Conservation (phyloP, 106 monocot species). For the Vanilla planifolia region DNA sequence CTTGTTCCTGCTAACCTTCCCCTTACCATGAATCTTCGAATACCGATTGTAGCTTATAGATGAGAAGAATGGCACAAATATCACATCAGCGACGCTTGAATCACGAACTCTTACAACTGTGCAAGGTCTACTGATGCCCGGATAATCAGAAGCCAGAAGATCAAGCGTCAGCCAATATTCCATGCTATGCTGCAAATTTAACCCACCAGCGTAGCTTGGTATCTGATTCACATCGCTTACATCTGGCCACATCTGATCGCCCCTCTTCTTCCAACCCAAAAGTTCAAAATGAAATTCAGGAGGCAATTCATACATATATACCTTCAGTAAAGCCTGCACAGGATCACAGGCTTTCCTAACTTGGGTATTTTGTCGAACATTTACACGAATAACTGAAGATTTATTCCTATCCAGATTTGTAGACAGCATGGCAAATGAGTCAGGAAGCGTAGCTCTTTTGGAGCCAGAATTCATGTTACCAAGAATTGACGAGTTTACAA, state of each 20-base stretch:
- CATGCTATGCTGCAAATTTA: conserved; percentile 85
- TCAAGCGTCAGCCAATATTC: conserved; percentile 95
- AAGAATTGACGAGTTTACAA: conserved; percentile 8
- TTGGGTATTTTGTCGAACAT: conserved; percentile 6
- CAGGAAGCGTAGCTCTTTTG: not conserved
- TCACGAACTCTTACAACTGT: conserved; percentile 46
- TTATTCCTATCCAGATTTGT: not conserved
- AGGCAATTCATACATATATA: conserved; percentile 69
- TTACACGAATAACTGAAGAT: not conserved
- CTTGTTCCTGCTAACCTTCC: conserved; percentile 34
- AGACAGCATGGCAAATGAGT: not conserved
- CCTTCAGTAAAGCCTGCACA: conserved; percentile 26
- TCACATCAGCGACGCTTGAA: conserved; percentile 52
- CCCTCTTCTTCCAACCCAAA: conserved; percentile 35
- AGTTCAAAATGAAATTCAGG: conserved; percentile 59
- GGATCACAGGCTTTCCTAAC: conserved; percentile 7
- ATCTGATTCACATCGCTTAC: conserved; percentile 18
- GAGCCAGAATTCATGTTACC: not conserved
- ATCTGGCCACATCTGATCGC: conserved; percentile 42
- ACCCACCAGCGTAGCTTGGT: conserved; percentile 73
- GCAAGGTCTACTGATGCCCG: conserved; percentile 30
- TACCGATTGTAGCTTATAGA: conserved; percentile 82
- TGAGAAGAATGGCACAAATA: conserved; percentile 96
- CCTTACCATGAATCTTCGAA: conserved; percentile 50
- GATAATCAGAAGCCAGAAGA: conserved; percentile 44